These are phyloP conservation scores for Pythium coloratum DNA, from an alignment of 352 stramenopile species.

Conservation along the genomic window DNA sequence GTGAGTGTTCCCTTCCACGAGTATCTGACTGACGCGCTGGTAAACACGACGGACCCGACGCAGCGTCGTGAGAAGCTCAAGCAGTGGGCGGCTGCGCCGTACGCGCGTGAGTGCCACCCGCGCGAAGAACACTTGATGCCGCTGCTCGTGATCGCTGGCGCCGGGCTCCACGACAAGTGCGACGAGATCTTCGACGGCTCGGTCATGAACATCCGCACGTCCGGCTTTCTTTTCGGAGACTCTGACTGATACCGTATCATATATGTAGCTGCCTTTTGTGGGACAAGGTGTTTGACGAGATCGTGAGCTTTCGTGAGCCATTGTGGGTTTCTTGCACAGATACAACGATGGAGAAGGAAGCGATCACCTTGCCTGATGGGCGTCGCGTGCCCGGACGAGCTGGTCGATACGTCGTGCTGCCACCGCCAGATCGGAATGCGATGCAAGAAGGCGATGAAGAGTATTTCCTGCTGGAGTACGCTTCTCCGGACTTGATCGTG, in stretches of 20 bases:
- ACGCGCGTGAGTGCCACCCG: constrained; percentile 38
- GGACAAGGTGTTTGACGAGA: too few relatives aligned
- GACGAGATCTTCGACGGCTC: constrained; percentile 20
- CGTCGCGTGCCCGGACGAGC: not conserved
- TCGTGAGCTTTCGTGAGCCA: too few relatives aligned
- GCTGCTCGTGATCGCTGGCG: constrained; percentile 49
- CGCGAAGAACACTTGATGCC: constrained; percentile 55
- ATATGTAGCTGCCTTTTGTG: too few relatives aligned
- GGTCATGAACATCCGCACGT: constrained; percentile 17
- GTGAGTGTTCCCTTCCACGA: constrained; percentile 18
- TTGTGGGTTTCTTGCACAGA: too few relatives aligned
- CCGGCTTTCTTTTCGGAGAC: constrained; percentile 21
- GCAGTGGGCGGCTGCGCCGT: constrained; percentile 38
- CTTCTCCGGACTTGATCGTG: not conserved
- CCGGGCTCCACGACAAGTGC: constrained; percentile 40
- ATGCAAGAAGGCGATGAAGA: not conserved
- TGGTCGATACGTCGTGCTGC: not conserved
- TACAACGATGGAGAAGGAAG: not conserved
- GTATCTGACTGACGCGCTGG: constrained; percentile 12
- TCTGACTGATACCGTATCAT: too few relatives aligned
- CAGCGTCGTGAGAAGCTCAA: constrained; percentile 22
- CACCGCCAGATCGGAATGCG: not conserved
- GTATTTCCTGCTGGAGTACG: not conserved
- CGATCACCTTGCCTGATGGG: not conserved
- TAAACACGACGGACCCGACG: constrained; percentile 4